These are phyloP conservation scores for Ramaria rubella DNA, from an alignment of 768 basidiomycete species.

Conservation along the genomic window DNA sequence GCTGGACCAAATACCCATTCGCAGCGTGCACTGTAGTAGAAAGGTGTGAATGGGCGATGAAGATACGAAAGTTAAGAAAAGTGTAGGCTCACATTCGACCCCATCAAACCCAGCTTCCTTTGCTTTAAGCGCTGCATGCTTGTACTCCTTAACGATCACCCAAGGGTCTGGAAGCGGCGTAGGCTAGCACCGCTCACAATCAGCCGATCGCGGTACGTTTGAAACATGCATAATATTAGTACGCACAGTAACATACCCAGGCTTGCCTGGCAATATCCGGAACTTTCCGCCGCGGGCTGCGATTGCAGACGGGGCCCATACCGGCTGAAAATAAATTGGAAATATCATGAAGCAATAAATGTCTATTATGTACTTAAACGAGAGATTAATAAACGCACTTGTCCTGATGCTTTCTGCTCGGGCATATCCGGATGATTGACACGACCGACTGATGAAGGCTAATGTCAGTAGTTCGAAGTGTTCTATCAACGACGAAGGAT, in stretches of 20 bases:
- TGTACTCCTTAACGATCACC: neutral
- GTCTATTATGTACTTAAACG: no score
- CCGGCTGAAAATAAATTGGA: slow-evolving; percentile 25
- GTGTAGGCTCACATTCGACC: slow-evolving; percentile 43
- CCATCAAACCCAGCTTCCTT: slow-evolving; percentile 53
- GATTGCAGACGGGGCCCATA: slow-evolving; percentile 41
- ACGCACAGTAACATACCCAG: slow-evolving; percentile 36
- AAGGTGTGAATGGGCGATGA: neutral
- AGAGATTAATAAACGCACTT: slow-evolving; percentile 18
- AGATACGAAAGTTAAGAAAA: neutral
- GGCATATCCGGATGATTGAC: slow-evolving; percentile 32
- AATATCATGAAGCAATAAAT: no score
- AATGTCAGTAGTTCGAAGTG: neutral
- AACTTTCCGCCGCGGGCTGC: slow-evolving; percentile 37
- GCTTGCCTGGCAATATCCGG: slow-evolving; percentile 30
- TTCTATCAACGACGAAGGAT: slow-evolving; percentile 3
- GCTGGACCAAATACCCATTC: slow-evolving; percentile 31
- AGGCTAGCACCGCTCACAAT: no score
- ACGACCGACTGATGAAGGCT: slow-evolving; percentile 26
- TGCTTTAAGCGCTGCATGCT: slow-evolving; percentile 37
- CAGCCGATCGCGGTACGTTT: no score
- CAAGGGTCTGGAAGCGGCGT: slow-evolving; percentile 22
- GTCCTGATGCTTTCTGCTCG: slow-evolving; percentile 32
- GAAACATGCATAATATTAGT: no score
- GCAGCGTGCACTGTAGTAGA: slow-evolving; percentile 21